These are phyloP conservation scores for Rosa hybrid DNA, from an alignment of 331 rosid species.

Conservation along the genomic window DNA sequence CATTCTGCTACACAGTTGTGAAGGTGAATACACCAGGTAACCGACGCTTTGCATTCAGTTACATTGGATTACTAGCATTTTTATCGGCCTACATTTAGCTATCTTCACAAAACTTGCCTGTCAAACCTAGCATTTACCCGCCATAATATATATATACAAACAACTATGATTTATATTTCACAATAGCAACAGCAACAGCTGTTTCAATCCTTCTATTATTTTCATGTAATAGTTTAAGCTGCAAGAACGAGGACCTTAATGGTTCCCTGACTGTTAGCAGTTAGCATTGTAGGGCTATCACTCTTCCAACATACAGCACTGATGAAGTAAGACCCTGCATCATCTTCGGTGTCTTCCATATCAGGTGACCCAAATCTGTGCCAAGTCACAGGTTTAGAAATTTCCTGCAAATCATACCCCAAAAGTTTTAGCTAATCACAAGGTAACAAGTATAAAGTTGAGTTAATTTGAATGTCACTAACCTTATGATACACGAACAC, in stretches of 20 bases:
- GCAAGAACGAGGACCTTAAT: slow-evolving; percentile 95
- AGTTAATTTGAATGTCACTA: slow-evolving; percentile 20
- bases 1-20: too few species aligned
- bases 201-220: background rate
- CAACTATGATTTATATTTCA: background rate
- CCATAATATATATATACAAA: background rate
- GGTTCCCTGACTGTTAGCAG: slow-evolving; percentile 97
- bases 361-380: slow-evolving; percentile 85
- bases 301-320: slow-evolving; percentile 99
- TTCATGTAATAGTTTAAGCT: slow-evolving; percentile 36
- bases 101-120: background rate
- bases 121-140: slow-evolving; percentile 6
- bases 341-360: slow-evolving; percentile 74
- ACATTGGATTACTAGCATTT: background rate
- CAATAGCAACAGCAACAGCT: background rate
- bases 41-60: background rate
- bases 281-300: slow-evolving; percentile 84
- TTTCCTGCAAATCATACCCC: slow-evolving; percentile 57
- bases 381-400: slow-evolving; percentile 79
- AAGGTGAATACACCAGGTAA: background rate
- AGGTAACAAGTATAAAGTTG: slow-evolving; percentile 8
- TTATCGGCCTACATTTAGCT: background rate
- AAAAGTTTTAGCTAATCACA: slow-evolving; percentile 24
- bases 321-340: slow-evolving; percentile 80
- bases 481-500: slow-evolving; percentile 97